phyloP scores from a whole-genome alignment of 2,329 filamentous ascomycete species.

The Pestalotiopsis sp. region DNA sequence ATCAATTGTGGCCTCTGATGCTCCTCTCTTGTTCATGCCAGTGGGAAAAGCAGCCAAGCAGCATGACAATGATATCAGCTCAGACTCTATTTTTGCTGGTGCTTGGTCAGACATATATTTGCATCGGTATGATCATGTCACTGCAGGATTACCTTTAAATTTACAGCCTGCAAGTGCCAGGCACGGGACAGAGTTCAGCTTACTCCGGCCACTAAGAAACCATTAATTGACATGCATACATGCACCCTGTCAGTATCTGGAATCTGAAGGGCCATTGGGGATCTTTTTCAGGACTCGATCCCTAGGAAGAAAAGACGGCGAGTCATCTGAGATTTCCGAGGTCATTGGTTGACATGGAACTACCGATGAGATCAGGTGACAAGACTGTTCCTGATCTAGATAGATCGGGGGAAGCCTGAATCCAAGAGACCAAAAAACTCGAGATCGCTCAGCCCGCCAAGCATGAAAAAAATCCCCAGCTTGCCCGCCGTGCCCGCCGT shows the following conservation, averaged over 20 bases:
- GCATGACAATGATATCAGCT: neutral
- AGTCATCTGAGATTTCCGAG: neutral
- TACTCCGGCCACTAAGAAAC: neutral
- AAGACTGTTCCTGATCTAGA: neutral
- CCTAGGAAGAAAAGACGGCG: neutral
- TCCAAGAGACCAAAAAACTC: neutral
- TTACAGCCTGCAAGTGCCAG: neutral
- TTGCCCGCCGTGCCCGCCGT: neutral
- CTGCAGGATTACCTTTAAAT: neutral
- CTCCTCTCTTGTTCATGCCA: neutral
- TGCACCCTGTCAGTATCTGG: neutral
- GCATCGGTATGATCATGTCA: neutral
- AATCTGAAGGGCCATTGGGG: no score
- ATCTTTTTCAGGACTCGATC: no score
- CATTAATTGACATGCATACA: neutral
- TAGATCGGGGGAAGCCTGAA: neutral
- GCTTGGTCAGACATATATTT: neutral
- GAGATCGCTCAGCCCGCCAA: neutral
- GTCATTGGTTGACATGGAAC: neutral
- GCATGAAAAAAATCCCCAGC: neutral
- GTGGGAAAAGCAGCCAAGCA: no score
- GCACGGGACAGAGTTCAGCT: neutral
- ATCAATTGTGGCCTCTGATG: neutral
- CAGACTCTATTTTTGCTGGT: neutral
- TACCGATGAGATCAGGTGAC: neutral